Evolutionary conservation across 2,329 filamentous ascomycete genomes (phyloP).

Genomic region (Canariomyces notabilis): DNA sequence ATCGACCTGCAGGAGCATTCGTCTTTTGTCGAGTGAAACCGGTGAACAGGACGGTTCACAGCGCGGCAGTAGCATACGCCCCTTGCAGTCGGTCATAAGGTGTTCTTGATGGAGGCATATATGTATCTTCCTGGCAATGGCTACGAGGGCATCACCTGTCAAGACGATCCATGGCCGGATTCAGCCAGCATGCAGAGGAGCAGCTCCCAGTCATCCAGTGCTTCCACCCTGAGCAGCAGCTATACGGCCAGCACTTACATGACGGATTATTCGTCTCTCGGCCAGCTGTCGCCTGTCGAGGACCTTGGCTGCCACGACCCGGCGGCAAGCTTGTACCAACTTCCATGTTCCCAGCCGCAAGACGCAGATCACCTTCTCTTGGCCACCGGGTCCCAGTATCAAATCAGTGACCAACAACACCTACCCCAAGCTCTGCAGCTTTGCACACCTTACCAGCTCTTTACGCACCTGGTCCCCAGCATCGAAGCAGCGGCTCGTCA

Average conservation of each 20-base stretch:
- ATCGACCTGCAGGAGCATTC: neutral
- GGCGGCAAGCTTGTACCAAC: neutral
- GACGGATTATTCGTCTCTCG: conserved; percentile 2
- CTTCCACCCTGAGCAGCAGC: conserved; percentile 7
- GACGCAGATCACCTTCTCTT: conserved; percentile 8
- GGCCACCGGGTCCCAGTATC: conserved; percentile 13
- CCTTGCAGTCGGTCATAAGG: neutral
- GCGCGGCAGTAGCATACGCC: neutral
- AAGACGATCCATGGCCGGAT: conserved; percentile 5
- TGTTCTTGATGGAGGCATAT: conserved; percentile 1
- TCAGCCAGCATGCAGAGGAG: conserved; percentile 13
- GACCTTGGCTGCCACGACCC: neutral
- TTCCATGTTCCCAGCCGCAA: neutral
- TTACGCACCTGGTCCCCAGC: conserved; percentile 1
- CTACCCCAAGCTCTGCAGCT: conserved; percentile 6
- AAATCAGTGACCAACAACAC: neutral
- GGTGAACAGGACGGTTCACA: conserved; percentile 13
- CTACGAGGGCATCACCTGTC: neutral
- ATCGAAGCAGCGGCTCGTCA: conserved; percentile 11
- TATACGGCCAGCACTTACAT: conserved; percentile 4
- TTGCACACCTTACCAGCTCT: neutral
- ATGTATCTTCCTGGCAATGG: neutral
- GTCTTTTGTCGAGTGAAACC: conserved; percentile 2
- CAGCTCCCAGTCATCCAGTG: conserved; percentile 13
- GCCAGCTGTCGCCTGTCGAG: neutral